A percentile compares a stretch with the other conserved stretches of the same genome.
These are phyloP conservation scores for Ceratocystis cacaofunesta DNA, from an alignment of 2,329 filamentous ascomycete species.

Conservation along the genomic window DNA sequence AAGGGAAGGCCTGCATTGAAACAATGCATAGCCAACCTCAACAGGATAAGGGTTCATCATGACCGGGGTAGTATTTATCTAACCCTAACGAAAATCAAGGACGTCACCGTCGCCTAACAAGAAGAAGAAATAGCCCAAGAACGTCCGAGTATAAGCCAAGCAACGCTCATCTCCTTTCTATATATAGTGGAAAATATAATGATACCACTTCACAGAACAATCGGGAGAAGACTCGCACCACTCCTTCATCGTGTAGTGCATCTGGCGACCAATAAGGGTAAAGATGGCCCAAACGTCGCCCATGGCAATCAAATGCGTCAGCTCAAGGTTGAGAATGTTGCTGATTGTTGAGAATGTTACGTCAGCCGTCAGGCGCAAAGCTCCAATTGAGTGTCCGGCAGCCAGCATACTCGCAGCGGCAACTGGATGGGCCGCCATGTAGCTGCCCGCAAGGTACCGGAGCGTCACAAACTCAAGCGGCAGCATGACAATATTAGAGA, in stretches of 20 bases:
- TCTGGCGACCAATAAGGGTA: conserved; percentile 7
- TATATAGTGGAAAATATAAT: neutral
- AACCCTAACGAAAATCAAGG: neutral
- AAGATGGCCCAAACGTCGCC: conserved; percentile 13
- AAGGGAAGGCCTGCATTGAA: too few relatives aligned
- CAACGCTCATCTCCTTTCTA: neutral
- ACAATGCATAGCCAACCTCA: too few relatives aligned
- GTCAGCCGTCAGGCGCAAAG: conserved; percentile 19
- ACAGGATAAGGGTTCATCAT: too few relatives aligned
- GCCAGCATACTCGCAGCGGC: conserved; percentile 22
- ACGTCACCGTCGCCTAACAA: neutral
- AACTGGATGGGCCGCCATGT: conserved; percentile 23
- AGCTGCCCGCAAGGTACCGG: conserved; percentile 31
- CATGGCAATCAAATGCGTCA: conserved; percentile 17
- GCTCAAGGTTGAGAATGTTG: conserved; percentile 28
- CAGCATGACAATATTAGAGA: conserved; percentile 29
- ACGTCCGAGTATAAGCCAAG: neutral
- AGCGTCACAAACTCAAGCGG: conserved; percentile 35
- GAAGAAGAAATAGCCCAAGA: neutral
- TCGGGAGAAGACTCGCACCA: conserved; percentile 10
- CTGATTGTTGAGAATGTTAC: conserved; percentile 9
- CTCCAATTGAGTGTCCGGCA: neutral
- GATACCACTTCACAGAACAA: neutral
- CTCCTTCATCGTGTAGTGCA: conserved; percentile 15
- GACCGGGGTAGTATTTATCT: neutral